These are phyloP conservation scores for Bacidia rubella DNA, from an alignment of 495 filamentous ascomycete species.

Conservation along the genomic window DNA sequence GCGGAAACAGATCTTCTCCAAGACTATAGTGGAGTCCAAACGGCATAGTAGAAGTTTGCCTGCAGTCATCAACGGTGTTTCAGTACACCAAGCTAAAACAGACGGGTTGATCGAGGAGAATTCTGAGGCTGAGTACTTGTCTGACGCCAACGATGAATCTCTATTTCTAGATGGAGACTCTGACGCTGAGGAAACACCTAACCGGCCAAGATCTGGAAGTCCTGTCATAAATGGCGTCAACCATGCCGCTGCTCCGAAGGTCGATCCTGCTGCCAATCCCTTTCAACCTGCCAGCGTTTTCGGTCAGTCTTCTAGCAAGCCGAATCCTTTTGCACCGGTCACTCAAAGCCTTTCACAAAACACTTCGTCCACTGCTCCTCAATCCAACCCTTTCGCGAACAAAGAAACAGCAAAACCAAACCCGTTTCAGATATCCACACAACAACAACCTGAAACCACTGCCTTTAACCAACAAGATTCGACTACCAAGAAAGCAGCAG, in stretches of 20 bases:
- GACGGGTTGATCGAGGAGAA: slow-evolving; percentile 33
- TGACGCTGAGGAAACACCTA: slow-evolving; percentile 17
- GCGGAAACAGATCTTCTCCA: slow-evolving; percentile 36
- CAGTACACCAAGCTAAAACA: slow-evolving; percentile 31
- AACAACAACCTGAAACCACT: neutral
- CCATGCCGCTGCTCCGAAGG: neutral
- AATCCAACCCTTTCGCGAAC: slow-evolving; percentile 1
- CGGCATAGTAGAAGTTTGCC: slow-evolving; percentile 33
- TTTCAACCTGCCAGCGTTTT: neutral
- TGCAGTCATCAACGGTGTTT: slow-evolving; percentile 39
- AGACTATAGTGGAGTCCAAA: slow-evolving; percentile 36
- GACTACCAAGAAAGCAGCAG: neutral
- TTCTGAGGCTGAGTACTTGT: slow-evolving; percentile 11
- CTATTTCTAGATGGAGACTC: slow-evolving; percentile 34
- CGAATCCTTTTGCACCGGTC: neutral
- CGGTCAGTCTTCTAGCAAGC: neutral
- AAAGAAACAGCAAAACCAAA: too few relatives aligned
- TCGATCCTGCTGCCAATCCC: slow-evolving; percentile 3
- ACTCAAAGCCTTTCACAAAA: neutral
- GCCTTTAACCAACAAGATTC: neutral
- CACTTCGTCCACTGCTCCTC: neutral
- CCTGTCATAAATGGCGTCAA: slow-evolving; percentile 1
- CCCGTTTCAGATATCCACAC: neutral
- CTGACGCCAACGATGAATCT: slow-evolving; percentile 22
- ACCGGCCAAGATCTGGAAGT: slow-evolving; percentile 3